Base-by-base conservation (phyloP, 345 rosid genomes). In the Barbarea vulgaris region DNA sequence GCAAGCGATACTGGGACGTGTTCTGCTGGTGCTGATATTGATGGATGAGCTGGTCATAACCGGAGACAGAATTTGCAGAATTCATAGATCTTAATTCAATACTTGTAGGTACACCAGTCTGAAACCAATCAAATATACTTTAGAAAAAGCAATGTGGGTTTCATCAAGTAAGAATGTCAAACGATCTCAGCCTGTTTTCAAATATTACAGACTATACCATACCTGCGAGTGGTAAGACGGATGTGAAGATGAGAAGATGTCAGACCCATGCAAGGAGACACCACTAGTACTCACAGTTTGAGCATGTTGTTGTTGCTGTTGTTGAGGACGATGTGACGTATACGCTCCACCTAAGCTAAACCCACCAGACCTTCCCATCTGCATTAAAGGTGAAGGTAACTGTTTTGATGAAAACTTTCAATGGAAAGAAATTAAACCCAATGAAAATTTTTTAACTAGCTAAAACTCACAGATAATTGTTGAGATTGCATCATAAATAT, bases 331-430 rank as follows among this genome's bases (percentile, higher is more conserved):
- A 79, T 91, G 91, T 37, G 98, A 84, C 28, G 97, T 66, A 73
- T 84, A 91, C 1, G 88, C 62, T 56, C 87, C 93, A 55, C 89
- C 93, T 46, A 90, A 72, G 76, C 87, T 91, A 77, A 92, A 92
- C 48, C 97, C 99, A 33, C 90, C 81, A 50, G 97, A 85, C 74
- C 99, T 88, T 47, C 96, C 97, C 91, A 94, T 86, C 99, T 92
- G 83, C 77, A 79, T 18, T 28, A 24, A 57, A 61, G 51, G 31
- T 52, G 70, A 31, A 59, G 13, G 46, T 41, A 12, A 47, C 61
- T 6, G 15, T 50, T 59, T 61, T 66, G 61, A 54, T 25, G 30
- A n/a, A 28, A 64, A 53, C 47, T 5, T 46, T 18, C 9, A 41
- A 12, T 14, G 47, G n/a, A 57, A 36, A 63, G 14, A 33, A 63